Percentiles rank a stretch among this genome's conserved stretches.
Evolutionary conservation across 2,329 filamentous ascomycete species (phyloP).

Genomic region (Colletotrichum shisoi): DNA sequence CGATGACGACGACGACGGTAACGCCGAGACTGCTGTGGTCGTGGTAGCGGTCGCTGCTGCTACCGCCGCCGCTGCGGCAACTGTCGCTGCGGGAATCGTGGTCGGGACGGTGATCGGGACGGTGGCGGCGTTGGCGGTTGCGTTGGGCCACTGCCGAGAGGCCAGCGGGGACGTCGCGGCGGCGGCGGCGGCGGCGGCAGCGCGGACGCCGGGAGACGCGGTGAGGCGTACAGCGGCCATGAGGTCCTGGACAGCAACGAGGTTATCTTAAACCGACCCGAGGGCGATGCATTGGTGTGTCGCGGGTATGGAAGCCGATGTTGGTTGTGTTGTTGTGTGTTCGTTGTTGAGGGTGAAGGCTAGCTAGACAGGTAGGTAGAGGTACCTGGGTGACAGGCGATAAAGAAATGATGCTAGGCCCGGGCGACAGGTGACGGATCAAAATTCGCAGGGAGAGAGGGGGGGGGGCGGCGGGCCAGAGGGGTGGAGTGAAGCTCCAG

Average conservation of each 20-base stretch:
- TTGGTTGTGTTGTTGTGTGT: background rate
- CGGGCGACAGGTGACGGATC: background rate
- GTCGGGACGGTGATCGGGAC: background rate
- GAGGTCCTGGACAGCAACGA: conserved; percentile 5
- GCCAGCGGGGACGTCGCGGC: conserved; percentile 26
- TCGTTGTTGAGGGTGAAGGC: no score
- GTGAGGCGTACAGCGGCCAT: conserved; percentile 35
- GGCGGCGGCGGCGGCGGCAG: background rate
- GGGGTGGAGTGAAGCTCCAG: conserved; percentile 10
- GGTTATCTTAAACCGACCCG: conserved; percentile 16
- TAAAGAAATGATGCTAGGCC: conserved; percentile 26
- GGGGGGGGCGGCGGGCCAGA: background rate
- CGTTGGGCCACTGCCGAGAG: conserved; percentile 26
- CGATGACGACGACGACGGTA: background rate
- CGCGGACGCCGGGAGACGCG: conserved; percentile 24
- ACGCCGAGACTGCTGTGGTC: background rate
- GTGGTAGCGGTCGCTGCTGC: background rate
- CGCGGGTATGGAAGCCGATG: background rate
- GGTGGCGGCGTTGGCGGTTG: conserved; percentile 1
- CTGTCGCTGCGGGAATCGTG: background rate
- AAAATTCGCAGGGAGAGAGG: conserved; percentile 20
- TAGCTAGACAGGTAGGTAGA: background rate
- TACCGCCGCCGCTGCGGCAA: background rate
- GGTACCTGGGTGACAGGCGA: background rate
- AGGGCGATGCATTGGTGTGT: conserved; percentile 11